Conservation (phyloP, 2,329 filamentous ascomycete genomes). For the Trichoderma citrinoviride region DNA sequence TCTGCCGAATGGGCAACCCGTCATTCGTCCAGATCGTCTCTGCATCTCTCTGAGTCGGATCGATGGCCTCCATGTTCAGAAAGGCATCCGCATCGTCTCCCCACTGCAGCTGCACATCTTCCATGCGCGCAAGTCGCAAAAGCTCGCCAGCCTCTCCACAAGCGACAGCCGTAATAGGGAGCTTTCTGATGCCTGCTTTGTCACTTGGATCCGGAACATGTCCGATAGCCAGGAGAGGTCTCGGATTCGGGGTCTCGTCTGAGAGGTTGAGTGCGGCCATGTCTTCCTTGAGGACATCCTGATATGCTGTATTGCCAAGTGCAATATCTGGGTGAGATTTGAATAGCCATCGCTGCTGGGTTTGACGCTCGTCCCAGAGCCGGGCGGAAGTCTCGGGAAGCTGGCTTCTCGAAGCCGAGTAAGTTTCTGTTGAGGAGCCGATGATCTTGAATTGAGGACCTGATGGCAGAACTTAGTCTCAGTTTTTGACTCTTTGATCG, state of each 20-base stretch:
- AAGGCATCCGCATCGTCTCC: constrained; percentile 42
- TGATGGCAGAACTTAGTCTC: constrained; percentile 21
- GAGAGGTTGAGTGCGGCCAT: constrained; percentile 32
- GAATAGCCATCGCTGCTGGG: constrained; percentile 50
- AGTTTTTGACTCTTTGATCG: not conserved
- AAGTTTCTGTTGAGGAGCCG: constrained; percentile 36
- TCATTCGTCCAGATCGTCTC: constrained; percentile 55
- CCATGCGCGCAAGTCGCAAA: constrained; percentile 53
- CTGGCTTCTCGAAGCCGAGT: constrained; percentile 33
- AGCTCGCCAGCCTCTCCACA: constrained; percentile 58
- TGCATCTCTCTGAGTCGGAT: constrained; percentile 43
- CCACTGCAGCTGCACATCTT: constrained; percentile 56
- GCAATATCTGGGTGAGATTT: constrained; percentile 51
- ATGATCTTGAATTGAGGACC: constrained; percentile 35
- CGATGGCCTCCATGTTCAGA: constrained; percentile 47
- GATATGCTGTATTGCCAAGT: constrained; percentile 37
- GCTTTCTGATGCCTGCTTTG: constrained; percentile 28
- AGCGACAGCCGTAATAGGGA: constrained; percentile 45
- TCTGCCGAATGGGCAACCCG: constrained; percentile 47
- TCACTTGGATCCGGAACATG: constrained; percentile 47
- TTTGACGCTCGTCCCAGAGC: constrained; percentile 33
- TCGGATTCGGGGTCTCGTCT: constrained; percentile 28
- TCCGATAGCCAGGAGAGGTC: constrained; percentile 53
- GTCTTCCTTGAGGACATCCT: constrained; percentile 38
- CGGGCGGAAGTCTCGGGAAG: constrained; percentile 29